Conservation (phyloP, 306 rosid genomes). For the Lagenaria siceraria region DNA sequence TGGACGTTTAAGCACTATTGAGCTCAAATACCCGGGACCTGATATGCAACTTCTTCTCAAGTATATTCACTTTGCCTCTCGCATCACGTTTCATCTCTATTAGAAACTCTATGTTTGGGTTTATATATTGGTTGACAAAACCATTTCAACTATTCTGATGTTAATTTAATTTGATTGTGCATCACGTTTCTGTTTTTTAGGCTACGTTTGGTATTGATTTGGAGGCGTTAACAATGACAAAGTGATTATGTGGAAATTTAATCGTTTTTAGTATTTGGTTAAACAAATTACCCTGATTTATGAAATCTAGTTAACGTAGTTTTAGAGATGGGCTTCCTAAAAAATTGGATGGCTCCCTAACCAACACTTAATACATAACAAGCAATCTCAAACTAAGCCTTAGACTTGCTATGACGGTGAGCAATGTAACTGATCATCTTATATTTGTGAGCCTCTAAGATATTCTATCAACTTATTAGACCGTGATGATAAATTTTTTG, state of each 20-base stretch:
- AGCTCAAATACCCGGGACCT: conserved; percentile 82
- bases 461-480: not conserved
- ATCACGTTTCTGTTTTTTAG: not conserved
- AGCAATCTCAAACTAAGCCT: too few species aligned
- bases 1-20: conserved; percentile 43
- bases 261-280: too few species aligned
- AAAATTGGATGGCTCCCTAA: too few species aligned
- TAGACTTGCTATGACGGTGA: not conserved
- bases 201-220: too few species aligned
- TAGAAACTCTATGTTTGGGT: not conserved
- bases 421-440: not conserved
- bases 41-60: conserved; percentile 93
- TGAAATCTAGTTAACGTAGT: too few species aligned
- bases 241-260: too few species aligned
- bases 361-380: too few species aligned
- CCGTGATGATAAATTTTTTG: not conserved
- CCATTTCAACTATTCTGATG: not conserved
- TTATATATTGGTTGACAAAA: not conserved
- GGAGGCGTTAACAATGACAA: too few species aligned
- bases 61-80: conserved; percentile 23
- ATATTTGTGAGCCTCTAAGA: not conserved
- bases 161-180: not conserved
- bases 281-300: too few species aligned
- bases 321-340: too few species aligned
- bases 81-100: not conserved